Conservation (phyloP, 176 grass and related monocot genomes). For the Hsuehochloa calcarea region DNA sequence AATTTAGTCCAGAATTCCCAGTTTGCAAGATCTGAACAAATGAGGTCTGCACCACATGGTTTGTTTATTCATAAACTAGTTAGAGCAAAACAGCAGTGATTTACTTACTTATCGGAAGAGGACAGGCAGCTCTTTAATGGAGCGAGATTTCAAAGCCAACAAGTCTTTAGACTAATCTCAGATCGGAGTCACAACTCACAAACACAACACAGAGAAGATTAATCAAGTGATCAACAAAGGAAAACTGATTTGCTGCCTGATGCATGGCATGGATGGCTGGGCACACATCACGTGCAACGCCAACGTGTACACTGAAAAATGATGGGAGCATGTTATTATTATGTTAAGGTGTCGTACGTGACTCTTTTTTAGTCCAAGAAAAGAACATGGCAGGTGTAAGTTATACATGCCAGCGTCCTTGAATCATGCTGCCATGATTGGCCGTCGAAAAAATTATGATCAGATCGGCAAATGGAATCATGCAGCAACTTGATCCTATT, state of each 20-base stretch:
- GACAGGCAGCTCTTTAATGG: background rate
- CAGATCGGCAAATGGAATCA: background rate
- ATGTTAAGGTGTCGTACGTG: background rate
- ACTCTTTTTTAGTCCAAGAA: background rate
- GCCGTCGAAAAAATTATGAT: background rate
- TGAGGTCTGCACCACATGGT: background rate
- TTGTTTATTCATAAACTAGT: background rate
- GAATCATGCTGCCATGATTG: conserved; percentile 11
- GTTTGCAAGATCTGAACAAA: background rate
- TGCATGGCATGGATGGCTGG: background rate
- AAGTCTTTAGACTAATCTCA: background rate
- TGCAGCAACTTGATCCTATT: background rate
- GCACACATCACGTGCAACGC: conserved; percentile 23
- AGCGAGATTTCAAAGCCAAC: background rate
- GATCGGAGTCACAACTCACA: background rate
- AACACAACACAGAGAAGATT: background rate
- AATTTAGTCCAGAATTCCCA: too few relatives aligned
- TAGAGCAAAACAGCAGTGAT: background rate
- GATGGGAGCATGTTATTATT: background rate
- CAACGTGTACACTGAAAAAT: conserved; percentile 6
- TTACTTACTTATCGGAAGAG: background rate
- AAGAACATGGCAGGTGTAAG: conserved; percentile 13
- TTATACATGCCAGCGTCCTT: background rate
- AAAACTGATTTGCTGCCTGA: background rate
- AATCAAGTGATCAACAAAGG: background rate